phyloP scores from a whole-genome alignment of 371 early-diverging fungal species.

The Lichtheimia ornata region DNA sequence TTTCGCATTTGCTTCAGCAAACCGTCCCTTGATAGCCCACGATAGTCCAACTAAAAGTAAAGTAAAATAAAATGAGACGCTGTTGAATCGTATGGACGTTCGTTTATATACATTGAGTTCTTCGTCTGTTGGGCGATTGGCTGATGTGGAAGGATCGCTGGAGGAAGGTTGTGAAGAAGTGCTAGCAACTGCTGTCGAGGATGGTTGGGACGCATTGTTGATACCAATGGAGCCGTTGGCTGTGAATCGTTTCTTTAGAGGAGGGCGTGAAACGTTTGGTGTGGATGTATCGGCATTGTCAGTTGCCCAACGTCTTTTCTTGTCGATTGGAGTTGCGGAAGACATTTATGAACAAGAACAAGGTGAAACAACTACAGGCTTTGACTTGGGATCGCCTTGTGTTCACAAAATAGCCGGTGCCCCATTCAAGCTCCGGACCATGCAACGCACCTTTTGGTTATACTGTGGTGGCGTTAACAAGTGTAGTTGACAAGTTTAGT shows the following conservation, averaged over 20 bases:
- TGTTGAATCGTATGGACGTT: neutral
- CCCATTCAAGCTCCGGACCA: too few relatives aligned
- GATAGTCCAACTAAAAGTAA: too few relatives aligned
- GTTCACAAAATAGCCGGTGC: too few relatives aligned
- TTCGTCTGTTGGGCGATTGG: constrained; percentile 2
- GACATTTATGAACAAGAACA: constrained; percentile 9
- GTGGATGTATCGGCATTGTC: constrained; percentile 9
- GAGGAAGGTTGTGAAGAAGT: neutral
- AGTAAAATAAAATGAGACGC: too few relatives aligned
- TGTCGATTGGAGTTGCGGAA: constrained; percentile 12
- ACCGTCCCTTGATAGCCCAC: constrained; percentile 10
- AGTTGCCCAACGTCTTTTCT: constrained; percentile 15
- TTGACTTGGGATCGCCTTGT: too few relatives aligned
- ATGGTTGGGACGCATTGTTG: neutral
- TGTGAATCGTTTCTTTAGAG: constrained; percentile 30
- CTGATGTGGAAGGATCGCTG: neutral
- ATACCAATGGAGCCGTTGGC: constrained; percentile 10
- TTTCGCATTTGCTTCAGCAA: constrained; percentile 18
- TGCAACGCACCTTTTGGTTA: too few relatives aligned
- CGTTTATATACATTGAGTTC: constrained; percentile 4
- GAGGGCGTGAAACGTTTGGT: constrained; percentile 16
- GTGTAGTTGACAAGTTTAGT: too few relatives aligned
- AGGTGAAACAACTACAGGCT: neutral
- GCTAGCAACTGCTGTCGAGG: neutral
- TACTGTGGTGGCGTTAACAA: too few relatives aligned